Evolutionary conservation across 1,139 yeast species (phyloP).

Genomic region (Geotrichum australiense): DNA sequence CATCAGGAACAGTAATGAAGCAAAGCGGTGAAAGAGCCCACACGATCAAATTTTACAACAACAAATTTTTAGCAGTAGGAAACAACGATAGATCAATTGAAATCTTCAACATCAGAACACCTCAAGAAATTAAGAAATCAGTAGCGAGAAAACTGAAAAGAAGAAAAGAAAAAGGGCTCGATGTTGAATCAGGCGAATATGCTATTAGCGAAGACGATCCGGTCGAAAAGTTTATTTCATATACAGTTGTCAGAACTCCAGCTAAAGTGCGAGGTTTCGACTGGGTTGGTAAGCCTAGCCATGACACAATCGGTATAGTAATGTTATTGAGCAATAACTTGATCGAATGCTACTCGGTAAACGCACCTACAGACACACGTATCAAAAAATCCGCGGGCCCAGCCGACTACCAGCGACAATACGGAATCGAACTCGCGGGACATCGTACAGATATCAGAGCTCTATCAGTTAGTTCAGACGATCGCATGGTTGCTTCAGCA

Average conservation of each 20-base stretch:
- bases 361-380: conserved; percentile 42
- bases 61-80: conserved; percentile 50
- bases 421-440: conserved; percentile 67
- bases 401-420: conserved; percentile 46
- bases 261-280: conserved; percentile 33
- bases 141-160: conserved; percentile 73
- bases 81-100: conserved; percentile 81
- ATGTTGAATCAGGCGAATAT: conserved; percentile 50
- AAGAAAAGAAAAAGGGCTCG: conserved; percentile 64
- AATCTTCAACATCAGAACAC: conserved; percentile 65
- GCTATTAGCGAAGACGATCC: conserved; percentile 34
- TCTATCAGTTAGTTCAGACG: conserved; percentile 73
- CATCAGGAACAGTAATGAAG: conserved; percentile 65
- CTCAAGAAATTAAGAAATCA: conserved; percentile 76
- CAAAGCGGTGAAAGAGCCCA: conserved; percentile 72
- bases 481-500: conserved; percentile 76
- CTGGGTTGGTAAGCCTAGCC: conserved; percentile 26
- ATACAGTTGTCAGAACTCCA: conserved; percentile 30
- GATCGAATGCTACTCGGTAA: conserved; percentile 58
- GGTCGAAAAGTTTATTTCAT: conserved; percentile 29
- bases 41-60: conserved; percentile 47
- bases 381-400: conserved; percentile 39
- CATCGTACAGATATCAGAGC: conserved; percentile 87
- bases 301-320: conserved; percentile 12
- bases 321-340: conserved; percentile 55